Conservation (phyloP, 305 asterid genomes). For the Petunia hybrid region DNA sequence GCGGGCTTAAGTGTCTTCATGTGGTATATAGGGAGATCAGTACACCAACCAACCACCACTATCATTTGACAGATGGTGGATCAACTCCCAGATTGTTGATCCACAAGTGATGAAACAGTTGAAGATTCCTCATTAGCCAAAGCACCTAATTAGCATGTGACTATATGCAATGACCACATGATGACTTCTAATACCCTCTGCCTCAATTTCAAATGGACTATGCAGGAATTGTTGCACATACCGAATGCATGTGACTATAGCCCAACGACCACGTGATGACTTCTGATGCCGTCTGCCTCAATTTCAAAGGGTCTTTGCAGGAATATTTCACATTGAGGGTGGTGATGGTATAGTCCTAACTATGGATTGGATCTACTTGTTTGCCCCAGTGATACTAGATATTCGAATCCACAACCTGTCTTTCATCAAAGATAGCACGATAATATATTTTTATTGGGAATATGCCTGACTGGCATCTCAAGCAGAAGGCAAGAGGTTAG, state of each 20-base stretch:
- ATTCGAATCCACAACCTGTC: no score
- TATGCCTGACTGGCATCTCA: no score
- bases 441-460: no score
- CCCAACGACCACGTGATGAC: not conserved
- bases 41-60: not conserved
- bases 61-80: not conserved
- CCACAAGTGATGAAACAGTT: not conserved
- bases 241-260: not conserved
- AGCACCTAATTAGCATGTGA: not conserved
- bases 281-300: not conserved
- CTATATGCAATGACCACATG: not conserved
- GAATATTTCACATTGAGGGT: not conserved
- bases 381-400: not conserved
- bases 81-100: not conserved
- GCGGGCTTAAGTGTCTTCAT: not conserved
- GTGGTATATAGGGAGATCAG: not conserved
- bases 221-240: not conserved
- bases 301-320: not conserved
- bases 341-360: not conserved
- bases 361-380: not conserved
- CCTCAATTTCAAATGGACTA: not conserved
- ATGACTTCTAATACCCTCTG: not conserved
- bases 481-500: no score
- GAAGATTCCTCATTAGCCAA: not conserved
- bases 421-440: no score